phyloP scores from a whole-genome alignment of 2,329 filamentous ascomycete genomes.

The Chrysosporium queenslandicum region DNA sequence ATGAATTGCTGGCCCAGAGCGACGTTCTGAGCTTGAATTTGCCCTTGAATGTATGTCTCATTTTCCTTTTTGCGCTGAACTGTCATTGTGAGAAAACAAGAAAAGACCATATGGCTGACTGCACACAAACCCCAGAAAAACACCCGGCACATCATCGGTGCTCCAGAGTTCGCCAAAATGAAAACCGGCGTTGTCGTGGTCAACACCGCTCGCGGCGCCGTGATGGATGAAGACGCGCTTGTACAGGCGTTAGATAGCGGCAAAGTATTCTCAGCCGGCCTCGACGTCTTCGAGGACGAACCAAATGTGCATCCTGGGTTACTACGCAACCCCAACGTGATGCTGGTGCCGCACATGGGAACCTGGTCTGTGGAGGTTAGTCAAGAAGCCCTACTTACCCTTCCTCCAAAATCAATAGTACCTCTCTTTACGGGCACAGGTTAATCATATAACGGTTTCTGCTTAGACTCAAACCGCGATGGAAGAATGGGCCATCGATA shows the following conservation, averaged over 20 bases:
- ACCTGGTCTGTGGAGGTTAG: conserved; percentile 61
- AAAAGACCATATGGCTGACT: not conserved
- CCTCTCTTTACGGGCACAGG: too few species aligned
- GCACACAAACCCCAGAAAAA: conserved; percentile 40
- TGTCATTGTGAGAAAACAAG: too few species aligned
- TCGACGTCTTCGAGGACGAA: conserved; percentile 78
- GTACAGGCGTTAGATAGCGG: conserved; percentile 62
- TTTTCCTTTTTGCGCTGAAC: too few species aligned
- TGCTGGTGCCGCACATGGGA: conserved; percentile 77
- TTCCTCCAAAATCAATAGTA: too few species aligned
- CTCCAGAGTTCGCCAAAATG: conserved; percentile 62
- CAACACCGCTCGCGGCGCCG: conserved; percentile 72
- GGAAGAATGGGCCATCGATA: conserved; percentile 66
- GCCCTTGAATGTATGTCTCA: conserved; percentile 62
- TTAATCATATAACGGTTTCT: too few species aligned
- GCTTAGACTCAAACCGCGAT: conserved; percentile 46
- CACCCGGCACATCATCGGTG: conserved; percentile 67
- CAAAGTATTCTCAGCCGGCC: conserved; percentile 58
- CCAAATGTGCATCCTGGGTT: conserved; percentile 65
- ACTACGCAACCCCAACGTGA: conserved; percentile 57
- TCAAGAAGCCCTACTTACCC: conserved; percentile 8
- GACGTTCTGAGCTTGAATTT: conserved; percentile 74
- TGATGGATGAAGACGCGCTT: conserved; percentile 72
- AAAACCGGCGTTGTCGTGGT: conserved; percentile 67
- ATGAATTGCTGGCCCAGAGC: conserved; percentile 57